Base-by-base conservation (phyloP, 2,329 filamentous ascomycete genomes). In the Orbilia javanica region DNA sequence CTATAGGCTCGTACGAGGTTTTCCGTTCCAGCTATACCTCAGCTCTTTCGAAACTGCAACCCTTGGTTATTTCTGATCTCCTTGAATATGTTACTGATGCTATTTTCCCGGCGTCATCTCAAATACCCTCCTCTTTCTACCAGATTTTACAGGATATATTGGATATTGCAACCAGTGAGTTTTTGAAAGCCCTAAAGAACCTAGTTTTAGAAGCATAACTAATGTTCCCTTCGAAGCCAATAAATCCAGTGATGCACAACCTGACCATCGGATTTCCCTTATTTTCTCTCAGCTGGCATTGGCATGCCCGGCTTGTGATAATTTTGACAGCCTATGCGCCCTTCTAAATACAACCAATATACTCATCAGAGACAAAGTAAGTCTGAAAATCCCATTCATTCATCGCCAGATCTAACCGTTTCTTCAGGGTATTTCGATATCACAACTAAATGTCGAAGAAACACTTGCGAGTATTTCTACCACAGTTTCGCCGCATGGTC, bases 401-500 rank as follows among this genome's bases (percentile, higher is more conserved):
- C 11, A 15, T 15, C 18, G 52, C 4, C 8, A 13, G n/a, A 44
- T 1, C 57, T 67, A 48, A 53, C 13, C n/a, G n/a, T 8, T 31
- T 25, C 6, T 39, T 3, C 22, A 77, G 73, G 39, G 13, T 1
- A 6, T 46, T 18, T 34, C 73, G 3, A 67, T 77, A n/a, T 77
- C 73, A 10, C 73, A 77, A 15, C 11, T 71, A 1, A 77, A 71
- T 42, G 27, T 77, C 6, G 73, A 77, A 39, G 73, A 77, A 63
- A 53, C 34, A n/a, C 50, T 77, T 18, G 73, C 73, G 5, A 46
- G 60, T 20, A 52, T 77, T 25, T 20, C 60, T 27, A 20, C 44
- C 11, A 42, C 39, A 18, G 8, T 55, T 5, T 71, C 66, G 6
- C 36, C 57, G 7, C 46, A 8, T 7, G 67, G 73, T 4, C 73